Evolutionary conservation across 306 rosid genomes (phyloP), one percentile per base, ranked within the genome.

Genomic region (Rosa rugosa): DNA sequence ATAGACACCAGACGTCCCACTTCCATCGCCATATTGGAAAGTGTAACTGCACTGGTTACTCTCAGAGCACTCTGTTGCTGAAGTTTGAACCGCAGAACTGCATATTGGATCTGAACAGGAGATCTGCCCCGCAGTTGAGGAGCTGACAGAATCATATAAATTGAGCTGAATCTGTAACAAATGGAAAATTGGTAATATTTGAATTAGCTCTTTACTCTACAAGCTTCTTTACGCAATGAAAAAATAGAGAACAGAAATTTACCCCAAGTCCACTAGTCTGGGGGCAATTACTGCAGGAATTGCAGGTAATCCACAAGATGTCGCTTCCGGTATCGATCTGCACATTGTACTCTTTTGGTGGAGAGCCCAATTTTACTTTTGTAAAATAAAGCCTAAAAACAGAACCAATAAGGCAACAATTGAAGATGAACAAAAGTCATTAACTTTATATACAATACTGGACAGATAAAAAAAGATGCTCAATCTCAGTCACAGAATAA

Each of bases 291-390:
- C 82, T 87, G 88, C 99, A 95, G 67, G 98, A 79, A 81, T 83
- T 89, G 88, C 99, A 91, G 79, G 88, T 91, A 70, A 95, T 87
- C 99, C 99, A 95, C 89, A 95, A 88, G 79, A 91, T 87, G 70
- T 95, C 99, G 69, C 99, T 95, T 74, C 99, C 98, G 2, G 98
- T 91, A 80, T 93, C 99, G 75, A 95, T 91, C 88, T 93, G 96
- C 59, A 95, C 99, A 47, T 86, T 91, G 81, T 90, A 95, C 82
- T 95, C 98, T 82, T 68, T 90, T 6, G 98, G 96, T 53, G 97
- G 99, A 79, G 97, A 84, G 69, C 99, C 98, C 84, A 95, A 80
- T 86, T 89, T 93, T 62, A 95, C 97, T 86, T 89, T 90, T 1
- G 99, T 89, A 77, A 84, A 93, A 85, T 95, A 95, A 80, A 95